Evolutionary conservation across 2,329 filamentous ascomycete species (phyloP).

Genomic region (Talaromyces rugulosus): DNA sequence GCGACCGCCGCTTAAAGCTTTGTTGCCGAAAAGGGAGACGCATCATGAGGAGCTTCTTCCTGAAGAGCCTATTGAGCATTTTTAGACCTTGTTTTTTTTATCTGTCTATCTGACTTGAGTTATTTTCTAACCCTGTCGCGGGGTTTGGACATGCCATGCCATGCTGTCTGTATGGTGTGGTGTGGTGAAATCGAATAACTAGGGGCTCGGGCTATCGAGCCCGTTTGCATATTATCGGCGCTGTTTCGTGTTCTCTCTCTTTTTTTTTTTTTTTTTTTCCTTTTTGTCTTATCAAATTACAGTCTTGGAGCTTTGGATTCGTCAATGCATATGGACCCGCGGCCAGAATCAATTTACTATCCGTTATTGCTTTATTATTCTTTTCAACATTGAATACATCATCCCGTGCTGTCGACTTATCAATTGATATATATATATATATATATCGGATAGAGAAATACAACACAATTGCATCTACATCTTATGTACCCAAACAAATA

Average conservation of each 20-base stretch:
- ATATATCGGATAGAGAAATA: not conserved
- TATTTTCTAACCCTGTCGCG: not conserved
- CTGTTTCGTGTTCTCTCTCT: too few species aligned
- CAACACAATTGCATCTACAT: not conserved
- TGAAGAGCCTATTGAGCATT: conserved; percentile 79
- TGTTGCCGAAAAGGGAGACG: conserved; percentile 48
- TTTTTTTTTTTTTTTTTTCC: not conserved
- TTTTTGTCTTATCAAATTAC: too few species aligned
- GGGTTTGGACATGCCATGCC: not conserved
- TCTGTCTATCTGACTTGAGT: too few species aligned
- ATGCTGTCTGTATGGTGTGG: too few species aligned
- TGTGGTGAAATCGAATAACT: too few species aligned
- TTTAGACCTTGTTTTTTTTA: conserved; percentile 19
- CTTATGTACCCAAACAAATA: not conserved
- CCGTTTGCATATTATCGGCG: not conserved
- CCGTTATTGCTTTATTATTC: not conserved
- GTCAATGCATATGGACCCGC: not conserved
- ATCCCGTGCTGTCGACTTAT: not conserved
- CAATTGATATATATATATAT: not conserved
- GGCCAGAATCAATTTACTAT: not conserved
- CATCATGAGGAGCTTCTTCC: conserved; percentile 58
- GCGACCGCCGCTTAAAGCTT: conserved; percentile 70
- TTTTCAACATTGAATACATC: not conserved
- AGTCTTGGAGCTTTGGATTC: not conserved
- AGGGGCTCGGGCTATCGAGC: not conserved